Conservation (phyloP, 768 basidiomycete species). For the Auriscalpium vulgare region DNA sequence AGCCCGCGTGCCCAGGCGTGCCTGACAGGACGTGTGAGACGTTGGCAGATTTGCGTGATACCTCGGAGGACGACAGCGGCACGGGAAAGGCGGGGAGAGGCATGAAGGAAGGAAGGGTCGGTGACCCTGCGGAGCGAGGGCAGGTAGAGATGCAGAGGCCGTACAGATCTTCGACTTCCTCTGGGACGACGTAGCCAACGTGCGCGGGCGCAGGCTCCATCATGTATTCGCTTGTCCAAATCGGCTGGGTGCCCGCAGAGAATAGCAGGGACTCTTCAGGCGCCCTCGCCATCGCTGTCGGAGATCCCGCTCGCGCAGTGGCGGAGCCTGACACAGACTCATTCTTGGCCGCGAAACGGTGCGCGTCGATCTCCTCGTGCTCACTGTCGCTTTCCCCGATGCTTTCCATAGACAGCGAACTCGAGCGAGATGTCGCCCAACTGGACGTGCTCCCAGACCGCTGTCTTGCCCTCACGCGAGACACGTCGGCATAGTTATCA, state of each 20-base stretch:
- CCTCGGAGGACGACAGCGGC: constrained; percentile 7
- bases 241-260: too few relatives aligned
- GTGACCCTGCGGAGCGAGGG: constrained; percentile 9
- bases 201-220: background rate
- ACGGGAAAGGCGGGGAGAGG: constrained; percentile 8
- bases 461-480: background rate
- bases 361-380: background rate
- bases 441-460: constrained; percentile 11
- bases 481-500: background rate
- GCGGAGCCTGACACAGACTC: constrained; percentile 7
- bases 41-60: constrained; percentile 9
- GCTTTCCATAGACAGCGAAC: constrained; percentile 15
- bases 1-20: constrained; percentile 15
- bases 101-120: constrained; percentile 7
- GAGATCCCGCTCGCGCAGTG: constrained; percentile 13
- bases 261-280: background rate
- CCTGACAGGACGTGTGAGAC: constrained; percentile 16
- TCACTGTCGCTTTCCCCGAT: constrained; percentile 13
- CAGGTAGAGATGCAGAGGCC: constrained; percentile 15
- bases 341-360: background rate
- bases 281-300: background rate
- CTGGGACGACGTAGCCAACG: background rate
- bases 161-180: constrained; percentile 6
- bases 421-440: constrained; percentile 10
- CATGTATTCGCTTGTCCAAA: background rate